Base-by-base conservation (phyloP, 495 filamentous ascomycete genomes). In the Penicillium psychrofluorescens region DNA sequence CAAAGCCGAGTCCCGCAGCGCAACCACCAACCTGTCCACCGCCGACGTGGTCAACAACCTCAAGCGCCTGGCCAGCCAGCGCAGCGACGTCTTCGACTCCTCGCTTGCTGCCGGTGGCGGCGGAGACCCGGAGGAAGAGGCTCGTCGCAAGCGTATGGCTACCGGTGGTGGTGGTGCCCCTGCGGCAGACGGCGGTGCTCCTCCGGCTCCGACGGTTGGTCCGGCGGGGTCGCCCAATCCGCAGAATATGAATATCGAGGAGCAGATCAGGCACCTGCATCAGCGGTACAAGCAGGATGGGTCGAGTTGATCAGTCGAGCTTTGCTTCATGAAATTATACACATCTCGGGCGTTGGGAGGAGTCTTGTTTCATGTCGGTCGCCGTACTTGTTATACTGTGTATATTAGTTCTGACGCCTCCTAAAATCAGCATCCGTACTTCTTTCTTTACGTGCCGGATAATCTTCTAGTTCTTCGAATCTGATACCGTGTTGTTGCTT, bases 21-120 rank as follows among this genome's bases (percentile, higher is more conserved):
- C 88, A 7, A 90, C 88, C 0, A 95, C 90, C 27, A 96, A 95
- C 49, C 69, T 98, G 5, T 86, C 81, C 5, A 95, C 87, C 11
- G 74, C 73, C 29, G 90, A 96, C 53, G 90, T 94, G 22, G 90
- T 89, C 46, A 86, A 85, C 59, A 97, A 98, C 55, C 75, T 98
- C 48, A 97, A 97, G 69, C 86, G 92, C n/a, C 76, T 97, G 28
- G 89, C 91, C n/a, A 88, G 83, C 41, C 88, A 95, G 58, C 79
- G 92, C 29, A 83, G 76, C 49, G 92, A 98, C 59, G 75, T 96
- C n/a, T 96, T 95, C 59, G 90, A 98, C 53, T 59, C 69, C 6
- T 55, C 63, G 1, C 51, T 59, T 11, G 45, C 55, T n/a, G 54
- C 63, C 4, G 43, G 33, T 12, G 33, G 50, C 4, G 43, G 33